These are phyloP conservation scores for Vigna reflexopilosa DNA, from an alignment of 306 rosid genomes.

Conservation along the genomic window DNA sequence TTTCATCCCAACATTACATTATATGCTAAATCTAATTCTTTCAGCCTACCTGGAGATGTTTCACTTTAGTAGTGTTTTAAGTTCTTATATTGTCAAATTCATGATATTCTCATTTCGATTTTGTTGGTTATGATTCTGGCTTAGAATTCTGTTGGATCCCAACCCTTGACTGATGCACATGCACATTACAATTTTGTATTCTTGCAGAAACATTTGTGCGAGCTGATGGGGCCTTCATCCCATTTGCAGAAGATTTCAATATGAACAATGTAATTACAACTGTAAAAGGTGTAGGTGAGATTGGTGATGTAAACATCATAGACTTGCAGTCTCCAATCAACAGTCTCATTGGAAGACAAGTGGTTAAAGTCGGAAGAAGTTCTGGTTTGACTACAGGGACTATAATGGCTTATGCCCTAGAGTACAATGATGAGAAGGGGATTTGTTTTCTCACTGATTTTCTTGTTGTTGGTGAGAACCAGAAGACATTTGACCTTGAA, in stretches of 20 bases:
- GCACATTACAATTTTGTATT: conserved; percentile 50
- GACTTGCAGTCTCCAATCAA: conserved; percentile 94
- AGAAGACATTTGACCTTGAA: conserved; percentile 97
- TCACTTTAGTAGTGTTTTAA: conserved; percentile 15
- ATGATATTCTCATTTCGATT: conserved; percentile 45
- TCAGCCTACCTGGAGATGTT: conserved; percentile 7
- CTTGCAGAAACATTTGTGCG: conserved; percentile 97
- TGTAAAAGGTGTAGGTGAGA: conserved; percentile 87
- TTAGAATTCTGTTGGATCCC: conserved; percentile 34
- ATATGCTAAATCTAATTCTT: conserved; percentile 24
- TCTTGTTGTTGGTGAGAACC: conserved; percentile 99
- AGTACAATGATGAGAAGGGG: conserved; percentile 97
- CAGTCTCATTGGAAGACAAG: conserved; percentile 94
- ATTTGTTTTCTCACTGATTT: conserved; percentile 98
- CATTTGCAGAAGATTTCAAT: conserved; percentile 86
- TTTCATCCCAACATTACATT: conserved; percentile 25
- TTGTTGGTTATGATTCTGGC: conserved; percentile 41
- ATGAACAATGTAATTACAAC: conserved; percentile 70
- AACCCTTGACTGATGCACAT: conserved; percentile 31
- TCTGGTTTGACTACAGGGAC: conserved; percentile 96
- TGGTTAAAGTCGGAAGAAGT: conserved; percentile 96
- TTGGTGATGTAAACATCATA: conserved; percentile 84
- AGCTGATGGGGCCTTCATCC: conserved; percentile 99
- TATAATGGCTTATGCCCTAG: conserved; percentile 93
- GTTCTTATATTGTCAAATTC: conserved; percentile 25